These are phyloP conservation scores for Apophysomyces trapeziformis DNA, from an alignment of 371 early-diverging fungal genomes.

Conservation along the genomic window DNA sequence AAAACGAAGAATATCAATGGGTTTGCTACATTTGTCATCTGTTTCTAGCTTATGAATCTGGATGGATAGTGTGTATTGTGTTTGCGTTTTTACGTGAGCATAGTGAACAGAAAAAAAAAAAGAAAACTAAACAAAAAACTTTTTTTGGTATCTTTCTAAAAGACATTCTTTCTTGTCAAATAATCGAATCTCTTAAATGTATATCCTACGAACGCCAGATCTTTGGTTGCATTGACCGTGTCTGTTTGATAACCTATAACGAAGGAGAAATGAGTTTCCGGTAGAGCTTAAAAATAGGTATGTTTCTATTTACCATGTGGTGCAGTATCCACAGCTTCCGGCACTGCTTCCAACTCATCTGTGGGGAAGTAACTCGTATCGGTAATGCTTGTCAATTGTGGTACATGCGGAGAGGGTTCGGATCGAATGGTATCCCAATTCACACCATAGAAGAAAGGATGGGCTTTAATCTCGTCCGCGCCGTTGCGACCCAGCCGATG, in stretches of 20 bases:
- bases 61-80: background rate
- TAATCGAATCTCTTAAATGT: conserved; percentile 95
- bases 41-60: background rate
- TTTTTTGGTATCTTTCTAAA: conserved; percentile 44
- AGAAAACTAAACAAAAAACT: background rate
- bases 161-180: conserved; percentile 76
- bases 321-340: conserved; percentile 51
- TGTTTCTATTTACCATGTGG: conserved; percentile 19
- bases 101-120: background rate
- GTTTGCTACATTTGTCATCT: too few species aligned
- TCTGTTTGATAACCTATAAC: conserved; percentile 36
- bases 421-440: conserved; percentile 91
- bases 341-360: conserved; percentile 86
- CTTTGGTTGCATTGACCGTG: conserved; percentile 74
- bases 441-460: conserved; percentile 96
- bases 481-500: conserved; percentile 82
- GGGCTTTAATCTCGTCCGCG: conserved; percentile 87
- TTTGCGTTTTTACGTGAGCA: background rate
- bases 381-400: conserved; percentile 92
- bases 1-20: too few species aligned
- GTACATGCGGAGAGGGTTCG: conserved; percentile 92
- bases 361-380: conserved; percentile 98
- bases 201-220: conserved; percentile 96
- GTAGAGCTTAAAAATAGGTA: background rate
- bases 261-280: background rate